phyloP scores from a whole-genome alignment of 2,329 filamentous ascomycete species.

The Magnaporthales sp. region DNA sequence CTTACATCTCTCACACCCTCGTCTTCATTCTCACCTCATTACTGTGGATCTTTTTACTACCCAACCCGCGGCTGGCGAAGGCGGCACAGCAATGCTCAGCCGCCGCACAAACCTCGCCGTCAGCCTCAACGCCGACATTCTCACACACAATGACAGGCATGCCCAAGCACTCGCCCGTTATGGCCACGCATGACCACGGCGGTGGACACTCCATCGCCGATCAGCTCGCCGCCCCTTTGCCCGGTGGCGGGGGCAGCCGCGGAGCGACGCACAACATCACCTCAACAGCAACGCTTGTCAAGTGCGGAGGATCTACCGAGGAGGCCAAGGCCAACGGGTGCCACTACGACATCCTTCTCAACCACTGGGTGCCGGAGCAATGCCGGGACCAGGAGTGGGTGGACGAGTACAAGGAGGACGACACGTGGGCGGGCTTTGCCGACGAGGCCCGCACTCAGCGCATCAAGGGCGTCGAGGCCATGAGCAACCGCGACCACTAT shows the following conservation, averaged over 20 bases:
- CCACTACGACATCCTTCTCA: conserved; percentile 10
- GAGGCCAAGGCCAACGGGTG: conserved; percentile 10
- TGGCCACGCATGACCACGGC: neutral
- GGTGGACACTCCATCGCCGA: neutral
- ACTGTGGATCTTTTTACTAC: conserved; percentile 4
- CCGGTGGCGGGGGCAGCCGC: neutral
- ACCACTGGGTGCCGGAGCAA: conserved; percentile 9
- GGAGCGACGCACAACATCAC: conserved; percentile 1
- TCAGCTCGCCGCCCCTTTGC: neutral
- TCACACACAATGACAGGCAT: neutral
- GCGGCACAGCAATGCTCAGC: neutral
- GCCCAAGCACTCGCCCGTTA: neutral
- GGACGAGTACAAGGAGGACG: conserved; percentile 17
- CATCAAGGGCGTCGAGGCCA: conserved; percentile 11
- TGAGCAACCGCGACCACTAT: conserved; percentile 15
- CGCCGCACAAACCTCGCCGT: neutral
- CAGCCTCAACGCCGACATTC: neutral
- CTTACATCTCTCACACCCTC: neutral
- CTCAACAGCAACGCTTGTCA: neutral
- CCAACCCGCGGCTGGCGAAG: neutral
- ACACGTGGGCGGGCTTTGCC: conserved; percentile 14
- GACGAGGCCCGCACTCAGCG: conserved; percentile 15
- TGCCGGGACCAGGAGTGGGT: conserved; percentile 14
- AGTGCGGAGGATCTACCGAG: conserved; percentile 9
- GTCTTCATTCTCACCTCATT: conserved; percentile 6